A percentile compares a stretch with the other conserved stretches of the same genome.
Conservation (phyloP, 2,329 filamentous ascomycete genomes). For the Aspergillus cejpii region DNA sequence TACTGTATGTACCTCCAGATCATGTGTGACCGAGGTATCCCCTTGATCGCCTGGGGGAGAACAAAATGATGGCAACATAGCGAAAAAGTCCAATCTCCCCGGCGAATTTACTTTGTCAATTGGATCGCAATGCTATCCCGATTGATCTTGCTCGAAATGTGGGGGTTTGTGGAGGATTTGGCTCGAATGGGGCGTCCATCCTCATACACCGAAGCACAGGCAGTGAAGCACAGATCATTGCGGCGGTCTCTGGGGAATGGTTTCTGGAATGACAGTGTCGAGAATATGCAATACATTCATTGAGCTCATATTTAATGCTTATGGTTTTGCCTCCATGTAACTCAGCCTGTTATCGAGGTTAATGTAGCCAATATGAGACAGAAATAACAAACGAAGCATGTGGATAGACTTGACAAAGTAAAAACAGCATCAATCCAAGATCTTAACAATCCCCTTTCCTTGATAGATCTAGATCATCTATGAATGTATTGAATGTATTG, state of each 20-base stretch:
- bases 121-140: neutral
- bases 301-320: too few species aligned
- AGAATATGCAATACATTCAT: too few species aligned
- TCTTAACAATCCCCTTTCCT: neutral
- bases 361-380: too few species aligned
- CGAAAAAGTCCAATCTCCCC: neutral
- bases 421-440: too few species aligned
- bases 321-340: neutral
- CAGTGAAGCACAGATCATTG: neutral
- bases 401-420: too few species aligned
- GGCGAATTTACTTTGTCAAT: neutral
- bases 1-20: constrained; percentile 5
- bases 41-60: constrained; percentile 11
- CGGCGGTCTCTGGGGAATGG: neutral
- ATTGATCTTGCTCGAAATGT: neutral
- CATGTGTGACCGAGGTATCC: constrained; percentile 26
- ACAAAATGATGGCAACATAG: constrained; percentile 3
- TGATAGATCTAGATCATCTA: neutral
- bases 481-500: too few species aligned
- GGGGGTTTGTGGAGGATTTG: neutral
- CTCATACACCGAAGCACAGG: neutral
- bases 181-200: neutral
- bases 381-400: too few species aligned
- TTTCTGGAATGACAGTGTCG: too few species aligned
- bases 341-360: neutral